A percentile compares a stretch with the other conserved stretches of the same genome.
These are phyloP conservation scores for Verbascum thapsus DNA, from an alignment of 257 asterid genomes.

Conservation along the genomic window DNA sequence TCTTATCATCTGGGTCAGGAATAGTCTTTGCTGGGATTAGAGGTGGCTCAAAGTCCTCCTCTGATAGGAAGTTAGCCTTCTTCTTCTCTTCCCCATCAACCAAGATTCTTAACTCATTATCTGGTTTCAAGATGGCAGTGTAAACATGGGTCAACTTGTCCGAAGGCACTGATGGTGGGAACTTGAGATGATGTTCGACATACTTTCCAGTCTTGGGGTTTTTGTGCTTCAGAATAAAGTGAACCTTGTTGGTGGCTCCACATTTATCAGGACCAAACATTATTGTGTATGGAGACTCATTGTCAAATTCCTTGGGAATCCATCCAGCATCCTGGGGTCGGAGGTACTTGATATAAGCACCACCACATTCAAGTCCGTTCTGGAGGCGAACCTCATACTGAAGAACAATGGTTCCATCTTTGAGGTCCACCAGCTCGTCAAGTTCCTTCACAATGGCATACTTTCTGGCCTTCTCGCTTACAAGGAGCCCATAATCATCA, in stretches of 20 bases:
- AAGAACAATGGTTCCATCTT: slow-evolving; percentile 76
- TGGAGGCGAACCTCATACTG: slow-evolving; percentile 94
- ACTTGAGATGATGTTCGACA: slow-evolving; percentile 93
- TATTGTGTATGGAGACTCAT: slow-evolving; percentile 87
- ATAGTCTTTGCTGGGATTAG: slow-evolving; percentile 87
- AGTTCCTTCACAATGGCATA: slow-evolving; percentile 85
- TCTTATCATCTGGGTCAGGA: slow-evolving; percentile 95
- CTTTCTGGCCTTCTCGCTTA: slow-evolving; percentile 81
- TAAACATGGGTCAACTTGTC: slow-evolving; percentile 94
- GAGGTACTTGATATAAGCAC: slow-evolving; percentile 90
- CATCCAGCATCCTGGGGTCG: slow-evolving; percentile 94
- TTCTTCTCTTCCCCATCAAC: slow-evolving; percentile 96
- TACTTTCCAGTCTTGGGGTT: slow-evolving; percentile 83
- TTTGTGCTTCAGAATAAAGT: slow-evolving; percentile 87
- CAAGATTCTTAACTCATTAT: slow-evolving; percentile 69
- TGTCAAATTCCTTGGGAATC: slow-evolving; percentile 79
- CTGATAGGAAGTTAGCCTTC: slow-evolving; percentile 75
- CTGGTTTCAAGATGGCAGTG: slow-evolving; percentile 83
- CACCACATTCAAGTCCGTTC: slow-evolving; percentile 95
- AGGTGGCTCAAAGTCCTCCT: slow-evolving; percentile 85
- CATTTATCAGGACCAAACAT: slow-evolving; percentile 99
- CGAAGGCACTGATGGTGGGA: slow-evolving; percentile 87
- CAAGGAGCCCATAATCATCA: slow-evolving; percentile 94
- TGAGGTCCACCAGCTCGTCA: slow-evolving; percentile 58
- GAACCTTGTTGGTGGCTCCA: slow-evolving; percentile 96